Percentiles rank a stretch among this genome's conserved stretches.
phyloP scores from a whole-genome alignment of 768 basidiomycete genomes.

The Amyloporia xantha region DNA sequence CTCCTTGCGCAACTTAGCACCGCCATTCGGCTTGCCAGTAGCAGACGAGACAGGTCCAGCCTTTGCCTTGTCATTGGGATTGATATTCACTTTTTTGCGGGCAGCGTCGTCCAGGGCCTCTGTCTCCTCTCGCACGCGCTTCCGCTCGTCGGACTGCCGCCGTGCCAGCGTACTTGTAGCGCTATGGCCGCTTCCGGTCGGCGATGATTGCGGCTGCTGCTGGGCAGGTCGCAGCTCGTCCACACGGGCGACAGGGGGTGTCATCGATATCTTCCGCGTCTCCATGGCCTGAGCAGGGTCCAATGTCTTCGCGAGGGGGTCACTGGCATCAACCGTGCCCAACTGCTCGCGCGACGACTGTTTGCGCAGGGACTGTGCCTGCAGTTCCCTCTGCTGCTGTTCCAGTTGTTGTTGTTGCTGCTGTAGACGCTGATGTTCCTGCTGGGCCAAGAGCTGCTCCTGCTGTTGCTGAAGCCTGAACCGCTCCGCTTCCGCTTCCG shows the following conservation, averaged over 20 bases:
- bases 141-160: constrained; percentile 40
- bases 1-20: constrained; percentile 40
- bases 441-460: constrained; percentile 12
- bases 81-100: constrained; percentile 39
- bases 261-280: constrained; percentile 71
- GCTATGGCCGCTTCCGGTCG: constrained; percentile 11
- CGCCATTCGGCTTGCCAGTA: constrained; percentile 3
- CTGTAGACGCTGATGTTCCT: constrained; percentile 3
- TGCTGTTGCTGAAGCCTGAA: constrained; percentile 9
- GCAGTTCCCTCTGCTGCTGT: constrained; percentile 8
- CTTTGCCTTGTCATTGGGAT: constrained; percentile 6
- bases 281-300: constrained; percentile 69
- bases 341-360: constrained; percentile 46
- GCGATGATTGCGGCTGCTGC: constrained; percentile 24
- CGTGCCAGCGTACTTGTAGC: constrained; percentile 22
- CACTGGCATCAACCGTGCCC: constrained; percentile 11
- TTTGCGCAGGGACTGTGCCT: constrained; percentile 31
- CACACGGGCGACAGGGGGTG: constrained; percentile 69
- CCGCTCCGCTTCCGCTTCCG: constrained; percentile 5
- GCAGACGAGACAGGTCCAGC: constrained; percentile 5
- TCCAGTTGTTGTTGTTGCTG: constrained; percentile 20
- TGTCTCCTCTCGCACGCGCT: constrained; percentile 45
- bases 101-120: constrained; percentile 29
- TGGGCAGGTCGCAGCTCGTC: constrained; percentile 25
- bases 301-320: constrained; percentile 29